A percentile compares a stretch with the other conserved stretches of the same genome.
phyloP scores from a whole-genome alignment of 2,329 filamentous ascomycete species.

The Pseudohalonectria lignicola region DNA sequence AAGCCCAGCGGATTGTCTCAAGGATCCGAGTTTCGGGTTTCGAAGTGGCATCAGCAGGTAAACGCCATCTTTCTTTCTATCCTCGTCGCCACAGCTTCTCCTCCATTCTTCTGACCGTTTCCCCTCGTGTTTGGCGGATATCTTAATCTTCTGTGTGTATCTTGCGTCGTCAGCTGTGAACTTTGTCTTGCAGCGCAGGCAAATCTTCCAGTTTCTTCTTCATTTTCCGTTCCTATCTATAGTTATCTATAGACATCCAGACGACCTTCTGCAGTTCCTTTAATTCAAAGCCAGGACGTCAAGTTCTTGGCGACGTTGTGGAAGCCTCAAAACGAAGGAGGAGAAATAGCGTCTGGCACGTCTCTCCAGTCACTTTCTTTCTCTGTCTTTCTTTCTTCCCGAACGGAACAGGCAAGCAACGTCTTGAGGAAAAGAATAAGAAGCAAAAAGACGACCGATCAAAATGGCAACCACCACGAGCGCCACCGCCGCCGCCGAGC shows the following conservation, averaged over 20 bases:
- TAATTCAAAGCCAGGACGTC: too few relatives aligned
- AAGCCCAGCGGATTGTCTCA: too few relatives aligned
- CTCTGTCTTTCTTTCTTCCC: background rate
- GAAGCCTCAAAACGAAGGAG: too few relatives aligned
- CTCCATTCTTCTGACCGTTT: slow-evolving; percentile 1
- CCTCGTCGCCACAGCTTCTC: background rate
- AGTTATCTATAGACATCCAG: too few relatives aligned
- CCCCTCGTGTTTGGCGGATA: background rate
- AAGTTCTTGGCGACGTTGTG: too few relatives aligned
- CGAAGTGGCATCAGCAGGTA: background rate
- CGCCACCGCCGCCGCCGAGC: too few relatives aligned
- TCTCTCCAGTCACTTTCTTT: background rate
- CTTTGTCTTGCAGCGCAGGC: slow-evolving; percentile 8
- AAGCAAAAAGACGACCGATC: slow-evolving; percentile 14
- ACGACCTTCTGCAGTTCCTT: too few relatives aligned
- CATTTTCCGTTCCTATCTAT: slow-evolving; percentile 2
- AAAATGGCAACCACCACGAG: too few relatives aligned
- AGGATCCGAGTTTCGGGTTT: too few relatives aligned
- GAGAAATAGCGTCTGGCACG: slow-evolving; percentile 3
- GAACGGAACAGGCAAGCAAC: too few relatives aligned
- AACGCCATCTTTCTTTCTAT: background rate
- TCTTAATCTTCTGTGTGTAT: slow-evolving; percentile 1
- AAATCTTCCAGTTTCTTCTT: slow-evolving; percentile 4
- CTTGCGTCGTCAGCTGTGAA: too few relatives aligned
- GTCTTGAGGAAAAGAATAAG: too few relatives aligned